These are phyloP conservation scores for Aspergillus sparsus DNA, from an alignment of 495 filamentous ascomycete species.

Conservation along the genomic window DNA sequence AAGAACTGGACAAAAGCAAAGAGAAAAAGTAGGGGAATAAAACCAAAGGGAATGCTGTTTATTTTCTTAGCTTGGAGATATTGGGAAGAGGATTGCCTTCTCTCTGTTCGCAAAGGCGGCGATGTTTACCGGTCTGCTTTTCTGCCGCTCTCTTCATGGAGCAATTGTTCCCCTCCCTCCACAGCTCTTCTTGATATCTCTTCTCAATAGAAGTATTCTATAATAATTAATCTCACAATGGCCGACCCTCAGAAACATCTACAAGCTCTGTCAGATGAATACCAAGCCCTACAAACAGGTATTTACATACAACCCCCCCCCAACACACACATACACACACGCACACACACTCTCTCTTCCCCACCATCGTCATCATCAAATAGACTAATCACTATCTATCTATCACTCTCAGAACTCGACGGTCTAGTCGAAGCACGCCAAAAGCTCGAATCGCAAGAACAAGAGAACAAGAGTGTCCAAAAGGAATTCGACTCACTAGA, in stretches of 20 bases:
- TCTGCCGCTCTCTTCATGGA: conserved; percentile 16
- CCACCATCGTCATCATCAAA: not conserved
- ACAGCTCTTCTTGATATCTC: conserved; percentile 27
- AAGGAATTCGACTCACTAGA: conserved; percentile 83
- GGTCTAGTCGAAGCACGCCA: conserved; percentile 76
- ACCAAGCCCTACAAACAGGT: conserved; percentile 83
- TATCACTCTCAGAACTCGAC: conserved; percentile 64
- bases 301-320: conserved; percentile 13
- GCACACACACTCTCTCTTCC: not conserved
- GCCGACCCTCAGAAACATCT: conserved; percentile 62
- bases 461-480: conserved; percentile 88
- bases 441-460: conserved; percentile 88
- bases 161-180: conserved; percentile 10
- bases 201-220: conserved; percentile 5
- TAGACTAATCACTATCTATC: not conserved
- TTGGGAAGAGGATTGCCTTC: too few relatives aligned
- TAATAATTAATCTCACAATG: conserved; percentile 35
- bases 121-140: conserved; percentile 19
- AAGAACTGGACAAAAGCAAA: too few relatives aligned
- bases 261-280: conserved; percentile 84
- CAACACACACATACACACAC: not conserved
- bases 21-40: too few relatives aligned
- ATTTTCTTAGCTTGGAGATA: too few relatives aligned
- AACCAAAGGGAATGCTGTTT: too few relatives aligned
- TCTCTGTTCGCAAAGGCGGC: conserved; percentile 7